These are phyloP conservation scores for Symbiotaphrina buchneri DNA, from an alignment of 495 filamentous ascomycete species.

Conservation along the genomic window DNA sequence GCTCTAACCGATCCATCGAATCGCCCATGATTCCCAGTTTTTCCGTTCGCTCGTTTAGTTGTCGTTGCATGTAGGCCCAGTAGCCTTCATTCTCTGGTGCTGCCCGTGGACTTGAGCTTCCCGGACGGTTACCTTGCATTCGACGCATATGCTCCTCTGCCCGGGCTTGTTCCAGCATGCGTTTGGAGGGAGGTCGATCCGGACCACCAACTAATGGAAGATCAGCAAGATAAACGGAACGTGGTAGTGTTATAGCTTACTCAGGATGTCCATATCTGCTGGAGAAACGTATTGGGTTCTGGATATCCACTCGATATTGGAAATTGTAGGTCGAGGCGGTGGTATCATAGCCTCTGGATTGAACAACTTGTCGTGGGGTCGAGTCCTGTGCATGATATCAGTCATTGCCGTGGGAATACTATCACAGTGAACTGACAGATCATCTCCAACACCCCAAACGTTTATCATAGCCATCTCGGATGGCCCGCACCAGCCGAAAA, in stretches of 20 bases:
- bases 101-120: constrained; percentile 10
- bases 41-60: constrained; percentile 77
- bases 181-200: constrained; percentile 60
- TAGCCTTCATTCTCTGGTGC: constrained; percentile 27
- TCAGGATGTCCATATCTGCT: constrained; percentile 75
- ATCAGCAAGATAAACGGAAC: neutral
- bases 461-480: constrained; percentile 62
- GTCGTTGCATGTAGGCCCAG: constrained; percentile 51
- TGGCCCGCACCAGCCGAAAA: constrained; percentile 78
- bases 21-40: constrained; percentile 65
- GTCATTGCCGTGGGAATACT: constrained; percentile 7
- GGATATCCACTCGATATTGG: constrained; percentile 86
- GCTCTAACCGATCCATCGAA: constrained; percentile 55
- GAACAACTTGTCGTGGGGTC: constrained; percentile 46
- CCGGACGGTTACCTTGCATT: constrained; percentile 18
- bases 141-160: constrained; percentile 33
- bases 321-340: constrained; percentile 86
- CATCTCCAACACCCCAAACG: constrained; percentile 51
- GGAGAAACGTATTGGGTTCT: constrained; percentile 83
- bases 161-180: constrained; percentile 44
- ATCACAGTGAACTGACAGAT: constrained; percentile 17
- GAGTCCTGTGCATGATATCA: constrained; percentile 16
- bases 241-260: constrained; percentile 17
- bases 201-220: constrained; percentile 48
- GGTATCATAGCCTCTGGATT: constrained; percentile 44